Evolutionary conservation across 2,329 filamentous ascomycete species (phyloP), one percentile per base, ranked within the genome.

Genomic region (Claviceps fusiformis): DNA sequence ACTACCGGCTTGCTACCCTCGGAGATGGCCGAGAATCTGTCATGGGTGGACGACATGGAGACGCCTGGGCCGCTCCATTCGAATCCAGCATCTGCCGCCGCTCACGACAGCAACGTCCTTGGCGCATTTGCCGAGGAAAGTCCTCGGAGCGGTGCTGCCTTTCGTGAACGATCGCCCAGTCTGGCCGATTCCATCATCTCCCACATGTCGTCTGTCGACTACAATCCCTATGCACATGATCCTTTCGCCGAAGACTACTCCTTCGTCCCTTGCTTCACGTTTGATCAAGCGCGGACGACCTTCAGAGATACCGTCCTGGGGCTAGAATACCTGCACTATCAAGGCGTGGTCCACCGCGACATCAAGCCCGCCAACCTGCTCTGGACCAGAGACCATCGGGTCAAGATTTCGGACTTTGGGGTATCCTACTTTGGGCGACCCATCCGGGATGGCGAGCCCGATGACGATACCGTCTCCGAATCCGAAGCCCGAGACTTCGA

Each of bases 341-440:
- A 91, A 66, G 87, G 87, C 17, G 87, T 92, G 48, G 87, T 91
- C 31, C 87, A 92, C 64, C 82, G 87, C 52, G 87, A 92, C 64
- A 91, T 92, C 68, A 92, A 91, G 66, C 87, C 87, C 1, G 91
- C 92, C 43, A 97, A 97, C 67, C 77, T 98, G 7, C 76, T 98
- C 7, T 90, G 92, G 75, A 95, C 89, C 52, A 83, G 75, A 62
- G 86, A 90, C 59, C 84, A 91, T 62, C 83, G 86, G 15, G 89
- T 96, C 65, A 98, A 98, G 75, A 98, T 98, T 58, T 97, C 93
- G 5, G 93, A 98, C 66, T 98, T 98, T 73, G 93, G 93, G 37
- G 93, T 98, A 1, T 98, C 93, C 1, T 98, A 97, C 69, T 89
- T 98, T 59, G 93, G 93, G 33, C 83, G 89, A 52, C 89, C 89